These are phyloP conservation scores for Serpula lacrymans DNA, from an alignment of 768 basidiomycete species.

Conservation along the genomic window DNA sequence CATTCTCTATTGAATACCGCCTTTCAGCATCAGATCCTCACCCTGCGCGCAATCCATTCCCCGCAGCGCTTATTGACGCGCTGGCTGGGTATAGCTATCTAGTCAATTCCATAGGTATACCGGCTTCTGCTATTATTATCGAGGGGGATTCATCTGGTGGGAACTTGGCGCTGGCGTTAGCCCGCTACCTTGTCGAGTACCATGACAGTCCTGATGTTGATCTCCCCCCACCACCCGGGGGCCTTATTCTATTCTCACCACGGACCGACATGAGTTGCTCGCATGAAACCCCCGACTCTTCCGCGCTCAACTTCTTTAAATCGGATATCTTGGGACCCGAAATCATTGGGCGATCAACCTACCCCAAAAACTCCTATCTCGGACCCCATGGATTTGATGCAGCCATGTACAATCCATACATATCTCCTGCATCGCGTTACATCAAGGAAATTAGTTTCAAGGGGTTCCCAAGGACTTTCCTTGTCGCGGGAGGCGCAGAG, in stretches of 20 bases:
- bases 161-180: conserved; percentile 26
- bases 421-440: conserved; percentile 10
- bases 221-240: conserved; percentile 8
- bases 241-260: conserved; percentile 9
- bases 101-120: conserved; percentile 22
- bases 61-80: conserved; percentile 36
- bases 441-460: conserved; percentile 13
- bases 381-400: conserved; percentile 9
- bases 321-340: not conserved
- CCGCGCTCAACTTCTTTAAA: no score
- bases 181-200: conserved; percentile 14
- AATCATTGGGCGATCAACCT: not conserved
- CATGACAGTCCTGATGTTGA: no score
- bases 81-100: conserved; percentile 35
- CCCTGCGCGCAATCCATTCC: conserved; percentile 26
- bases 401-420: conserved; percentile 5
- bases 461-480: conserved; percentile 24
- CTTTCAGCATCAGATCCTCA: conserved; percentile 21
- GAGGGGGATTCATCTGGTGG: conserved; percentile 39
- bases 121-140: conserved; percentile 29
- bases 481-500: conserved; percentile 26
- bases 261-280: conserved; percentile 4
- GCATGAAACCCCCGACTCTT: not conserved
- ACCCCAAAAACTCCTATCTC: not conserved
- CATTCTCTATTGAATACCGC: conserved; percentile 28